phyloP scores from a whole-genome alignment of 2,329 filamentous ascomycete species.

The Verticillium zaregamsianum region DNA sequence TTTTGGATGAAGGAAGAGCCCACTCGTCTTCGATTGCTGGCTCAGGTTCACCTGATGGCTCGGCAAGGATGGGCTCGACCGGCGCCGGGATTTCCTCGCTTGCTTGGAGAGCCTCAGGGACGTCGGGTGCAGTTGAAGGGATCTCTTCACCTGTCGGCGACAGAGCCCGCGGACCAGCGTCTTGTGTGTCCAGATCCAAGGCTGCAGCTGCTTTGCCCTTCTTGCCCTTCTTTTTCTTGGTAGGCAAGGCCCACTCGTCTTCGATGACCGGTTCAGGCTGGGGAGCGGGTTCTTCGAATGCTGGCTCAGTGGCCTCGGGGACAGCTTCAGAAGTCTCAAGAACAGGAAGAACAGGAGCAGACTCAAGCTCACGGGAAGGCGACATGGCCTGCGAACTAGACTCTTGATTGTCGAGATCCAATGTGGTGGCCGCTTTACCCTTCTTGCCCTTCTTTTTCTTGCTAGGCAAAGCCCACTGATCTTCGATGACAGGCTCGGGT shows the following conservation, averaged over 20 bases:
- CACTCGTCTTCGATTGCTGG: constrained; percentile 10
- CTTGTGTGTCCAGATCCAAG: background rate
- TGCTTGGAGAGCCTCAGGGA: background rate
- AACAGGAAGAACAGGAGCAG: background rate
- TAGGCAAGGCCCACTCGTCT: constrained; percentile 12
- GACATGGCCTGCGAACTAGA: constrained; percentile 6
- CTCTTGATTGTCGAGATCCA: background rate
- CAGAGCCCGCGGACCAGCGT: background rate
- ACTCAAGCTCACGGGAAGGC: background rate
- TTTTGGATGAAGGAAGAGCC: constrained; percentile 10
- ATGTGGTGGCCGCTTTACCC: background rate
- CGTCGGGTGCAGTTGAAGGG: background rate
- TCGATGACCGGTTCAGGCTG: background rate
- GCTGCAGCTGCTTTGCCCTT: background rate
- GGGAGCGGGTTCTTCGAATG: background rate
- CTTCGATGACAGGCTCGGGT: constrained; percentile 1
- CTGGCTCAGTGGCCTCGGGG: background rate
- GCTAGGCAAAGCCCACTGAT: constrained; percentile 12
- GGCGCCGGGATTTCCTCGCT: background rate
- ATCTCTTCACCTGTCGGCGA: background rate
- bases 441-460: constrained; percentile 23
- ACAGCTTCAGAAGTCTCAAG: background rate
- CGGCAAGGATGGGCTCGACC: background rate
- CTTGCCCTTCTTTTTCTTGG: constrained; percentile 24
- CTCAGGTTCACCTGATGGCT: background rate